Evolutionary conservation across 2,329 filamentous ascomycete genomes (phyloP).

Genomic region (Coleophoma cylindrospora): DNA sequence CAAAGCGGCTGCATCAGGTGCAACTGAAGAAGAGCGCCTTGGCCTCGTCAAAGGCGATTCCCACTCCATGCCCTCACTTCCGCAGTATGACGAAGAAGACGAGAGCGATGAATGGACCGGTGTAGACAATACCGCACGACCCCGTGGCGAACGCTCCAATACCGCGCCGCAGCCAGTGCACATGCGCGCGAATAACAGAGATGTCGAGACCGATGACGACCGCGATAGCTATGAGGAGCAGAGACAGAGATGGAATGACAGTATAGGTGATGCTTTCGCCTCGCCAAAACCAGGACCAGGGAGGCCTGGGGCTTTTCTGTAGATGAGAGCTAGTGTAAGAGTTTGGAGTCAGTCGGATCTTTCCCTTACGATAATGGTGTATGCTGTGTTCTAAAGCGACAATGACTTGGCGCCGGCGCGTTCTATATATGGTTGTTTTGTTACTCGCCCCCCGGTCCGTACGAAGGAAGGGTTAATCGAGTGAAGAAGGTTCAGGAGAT

Average conservation of each 20-base stretch:
- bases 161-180: not conserved
- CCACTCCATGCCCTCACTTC: conserved; percentile 9
- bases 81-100: conserved; percentile 17
- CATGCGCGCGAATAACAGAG: not conserved
- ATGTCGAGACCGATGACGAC: not conserved
- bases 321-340: too few relatives aligned
- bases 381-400: too few relatives aligned
- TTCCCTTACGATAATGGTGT: too few relatives aligned
- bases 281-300: too few relatives aligned
- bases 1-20: conserved; percentile 38
- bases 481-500: too few relatives aligned
- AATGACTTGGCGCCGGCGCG: too few relatives aligned
- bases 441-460: too few relatives aligned
- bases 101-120: conserved; percentile 5
- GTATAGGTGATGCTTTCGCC: not conserved
- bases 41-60: conserved; percentile 77
- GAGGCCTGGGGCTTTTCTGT: too few relatives aligned
- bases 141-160: not conserved
- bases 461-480: too few relatives aligned
- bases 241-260: not conserved
- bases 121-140: conserved; percentile 4
- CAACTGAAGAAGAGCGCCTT: conserved; percentile 76
- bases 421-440: too few relatives aligned
- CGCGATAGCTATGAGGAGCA: not conserved
- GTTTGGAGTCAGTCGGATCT: too few relatives aligned